A percentile compares a stretch with the other conserved stretches of the same genome.
Conservation (phyloP, 1,284 basidiomycete species). For the Ganoderma lingzhi region DNA sequence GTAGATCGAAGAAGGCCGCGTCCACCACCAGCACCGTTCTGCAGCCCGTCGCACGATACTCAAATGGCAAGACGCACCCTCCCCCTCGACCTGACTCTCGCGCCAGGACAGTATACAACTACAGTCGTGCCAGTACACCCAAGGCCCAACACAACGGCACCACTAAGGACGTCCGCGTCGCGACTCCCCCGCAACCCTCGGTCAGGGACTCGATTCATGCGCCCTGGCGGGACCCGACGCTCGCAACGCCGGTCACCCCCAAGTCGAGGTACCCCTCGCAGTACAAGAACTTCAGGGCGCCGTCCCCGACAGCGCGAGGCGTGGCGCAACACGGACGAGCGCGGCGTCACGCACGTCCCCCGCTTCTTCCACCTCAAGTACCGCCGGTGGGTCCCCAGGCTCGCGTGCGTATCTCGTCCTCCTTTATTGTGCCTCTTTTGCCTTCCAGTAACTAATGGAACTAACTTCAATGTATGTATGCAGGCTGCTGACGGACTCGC, state of each 20-base stretch:
- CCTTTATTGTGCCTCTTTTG: conserved; percentile 4
- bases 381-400: conserved; percentile 83
- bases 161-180: conserved; percentile 44
- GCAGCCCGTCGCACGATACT: conserved; percentile 32
- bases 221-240: conserved; percentile 43
- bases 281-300: conserved; percentile 45
- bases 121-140: conserved; percentile 53
- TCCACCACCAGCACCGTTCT: conserved; percentile 11
- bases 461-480: neutral
- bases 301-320: conserved; percentile 82
- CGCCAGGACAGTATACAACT: conserved; percentile 63
- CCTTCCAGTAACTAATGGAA: no score
- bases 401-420: conserved; percentile 57
- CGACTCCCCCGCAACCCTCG: conserved; percentile 60
- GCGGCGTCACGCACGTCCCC: conserved; percentile 69
- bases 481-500: conserved; percentile 76
- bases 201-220: conserved; percentile 83
- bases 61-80: conserved; percentile 44
- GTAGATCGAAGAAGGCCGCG: conserved; percentile 54
- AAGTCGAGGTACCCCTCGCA: conserved; percentile 45
- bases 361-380: conserved; percentile 84
- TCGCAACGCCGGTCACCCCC: conserved; percentile 38
- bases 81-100: conserved; percentile 74
- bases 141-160: conserved; percentile 40
- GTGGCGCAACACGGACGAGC: conserved; percentile 82